Conservation (phyloP, 2,329 filamentous ascomycete species). For the Botrytis medusae region DNA sequence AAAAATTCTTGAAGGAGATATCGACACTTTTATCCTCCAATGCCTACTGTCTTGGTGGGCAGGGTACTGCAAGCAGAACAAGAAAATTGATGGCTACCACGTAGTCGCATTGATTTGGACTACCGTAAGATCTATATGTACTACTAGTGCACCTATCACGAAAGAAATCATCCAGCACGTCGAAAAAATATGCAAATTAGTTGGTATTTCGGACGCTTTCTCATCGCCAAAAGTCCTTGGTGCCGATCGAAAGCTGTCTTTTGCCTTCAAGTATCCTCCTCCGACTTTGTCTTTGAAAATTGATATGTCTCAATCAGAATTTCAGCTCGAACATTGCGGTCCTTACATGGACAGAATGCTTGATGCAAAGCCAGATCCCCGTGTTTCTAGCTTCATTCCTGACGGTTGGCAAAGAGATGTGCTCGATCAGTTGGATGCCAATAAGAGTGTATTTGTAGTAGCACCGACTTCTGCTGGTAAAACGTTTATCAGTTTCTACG, state of each 20-base stretch:
- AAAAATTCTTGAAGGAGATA: constrained; percentile 38
- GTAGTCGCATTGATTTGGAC: constrained; percentile 50
- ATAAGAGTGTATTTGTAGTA: constrained; percentile 71
- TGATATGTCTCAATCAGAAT: constrained; percentile 50
- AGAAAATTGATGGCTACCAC: constrained; percentile 41
- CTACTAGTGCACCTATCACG: constrained; percentile 43
- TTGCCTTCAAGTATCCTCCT: constrained; percentile 45
- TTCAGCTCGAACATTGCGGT: constrained; percentile 68
- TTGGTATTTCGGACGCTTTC: constrained; percentile 41
- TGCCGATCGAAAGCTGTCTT: constrained; percentile 45
- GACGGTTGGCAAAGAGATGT: constrained; percentile 76
- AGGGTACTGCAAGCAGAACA: constrained; percentile 40
- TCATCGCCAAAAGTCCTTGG: constrained; percentile 27
- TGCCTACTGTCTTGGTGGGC: constrained; percentile 51
- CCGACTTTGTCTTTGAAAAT: constrained; percentile 36
- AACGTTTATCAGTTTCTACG: constrained; percentile 82
- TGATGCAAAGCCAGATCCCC: constrained; percentile 64
- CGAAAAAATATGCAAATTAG: constrained; percentile 37
- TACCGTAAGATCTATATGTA: constrained; percentile 43
- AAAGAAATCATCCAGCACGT: constrained; percentile 44
- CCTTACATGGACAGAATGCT: constrained; percentile 76
- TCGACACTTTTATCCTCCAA: constrained; percentile 49
- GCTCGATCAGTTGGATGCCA: constrained; percentile 68
- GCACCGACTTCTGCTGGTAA: constrained; percentile 79
- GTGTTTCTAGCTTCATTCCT: constrained; percentile 67